Conservation (phyloP, 352 stramenopile genomes). For the Saprolegnia diclina region DNA sequence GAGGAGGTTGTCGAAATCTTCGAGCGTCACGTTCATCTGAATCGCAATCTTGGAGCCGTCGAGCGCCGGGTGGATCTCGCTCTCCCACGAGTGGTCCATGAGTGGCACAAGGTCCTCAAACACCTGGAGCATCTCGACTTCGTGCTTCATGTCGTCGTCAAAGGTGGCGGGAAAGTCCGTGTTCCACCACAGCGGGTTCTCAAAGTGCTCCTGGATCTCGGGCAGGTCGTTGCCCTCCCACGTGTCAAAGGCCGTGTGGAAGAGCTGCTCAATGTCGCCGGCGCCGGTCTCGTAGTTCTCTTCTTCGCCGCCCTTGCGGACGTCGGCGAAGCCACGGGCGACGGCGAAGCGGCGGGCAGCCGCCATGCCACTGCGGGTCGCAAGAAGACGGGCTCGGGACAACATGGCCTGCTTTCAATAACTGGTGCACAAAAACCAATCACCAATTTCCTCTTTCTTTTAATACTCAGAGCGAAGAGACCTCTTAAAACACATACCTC, state of each 20-base stretch:
- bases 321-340: not conserved
- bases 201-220: conserved; percentile 47
- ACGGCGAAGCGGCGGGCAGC: not conserved
- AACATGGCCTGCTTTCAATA: conserved; percentile 9
- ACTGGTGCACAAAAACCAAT: conserved; percentile 17
- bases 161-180: conserved; percentile 66
- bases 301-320: conserved; percentile 9
- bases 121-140: conserved; percentile 80
- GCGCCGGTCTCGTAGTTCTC: conserved; percentile 12
- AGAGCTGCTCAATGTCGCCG: conserved; percentile 23
- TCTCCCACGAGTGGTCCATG: conserved; percentile 71
- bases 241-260: conserved; percentile 27
- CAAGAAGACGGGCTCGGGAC: not conserved
- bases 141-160: conserved; percentile 79
- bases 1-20: conserved; percentile 77
- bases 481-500: not conserved
- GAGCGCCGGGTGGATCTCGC: conserved; percentile 71
- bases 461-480: not conserved
- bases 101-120: conserved; percentile 71
- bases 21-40: conserved; percentile 66
- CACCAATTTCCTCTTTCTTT: conserved; percentile 2
- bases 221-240: conserved; percentile 28
- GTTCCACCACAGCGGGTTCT: conserved; percentile 67
- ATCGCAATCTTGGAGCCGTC: conserved; percentile 61
- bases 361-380: not conserved